Conservation (phyloP, 2,329 filamentous ascomycete genomes). For the Trichoderma atroviride region DNA sequence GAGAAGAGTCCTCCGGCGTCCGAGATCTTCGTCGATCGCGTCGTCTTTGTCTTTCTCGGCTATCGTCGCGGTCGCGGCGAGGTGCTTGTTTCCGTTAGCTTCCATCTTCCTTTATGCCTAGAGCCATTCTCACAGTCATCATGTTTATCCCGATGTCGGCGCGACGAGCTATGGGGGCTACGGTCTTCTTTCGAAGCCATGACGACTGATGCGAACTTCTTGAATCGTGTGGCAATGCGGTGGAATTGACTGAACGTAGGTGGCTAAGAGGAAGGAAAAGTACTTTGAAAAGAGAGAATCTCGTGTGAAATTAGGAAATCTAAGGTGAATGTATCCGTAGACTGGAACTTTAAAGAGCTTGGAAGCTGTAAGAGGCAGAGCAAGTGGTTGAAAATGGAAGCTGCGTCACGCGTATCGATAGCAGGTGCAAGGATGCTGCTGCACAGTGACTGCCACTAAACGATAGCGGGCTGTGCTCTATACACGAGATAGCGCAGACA, state of each 20-base stretch:
- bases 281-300: not conserved
- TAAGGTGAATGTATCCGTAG: not conserved
- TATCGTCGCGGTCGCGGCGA: conserved; percentile 31
- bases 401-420: conserved; percentile 21
- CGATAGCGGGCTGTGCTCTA: not conserved
- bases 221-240: not conserved
- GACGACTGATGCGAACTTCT: not conserved
- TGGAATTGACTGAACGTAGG: not conserved
- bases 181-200: conserved; percentile 38
- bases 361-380: not conserved
- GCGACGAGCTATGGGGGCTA: conserved; percentile 27
- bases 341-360: not conserved
- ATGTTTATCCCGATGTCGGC: conserved; percentile 22
- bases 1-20: conserved; percentile 36
- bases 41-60: conserved; percentile 35
- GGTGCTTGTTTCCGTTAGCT: conserved; percentile 30
- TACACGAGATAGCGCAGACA: not conserved
- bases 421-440: not conserved
- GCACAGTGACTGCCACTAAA: not conserved
- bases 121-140: conserved; percentile 15
- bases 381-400: not conserved
- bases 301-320: not conserved
- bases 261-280: not conserved
- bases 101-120: conserved; percentile 31
- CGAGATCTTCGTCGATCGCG: conserved; percentile 40